These are phyloP conservation scores for Kluyveromyces nonfermentans DNA, from an alignment of 805 yeast genomes.

Conservation along the genomic window DNA sequence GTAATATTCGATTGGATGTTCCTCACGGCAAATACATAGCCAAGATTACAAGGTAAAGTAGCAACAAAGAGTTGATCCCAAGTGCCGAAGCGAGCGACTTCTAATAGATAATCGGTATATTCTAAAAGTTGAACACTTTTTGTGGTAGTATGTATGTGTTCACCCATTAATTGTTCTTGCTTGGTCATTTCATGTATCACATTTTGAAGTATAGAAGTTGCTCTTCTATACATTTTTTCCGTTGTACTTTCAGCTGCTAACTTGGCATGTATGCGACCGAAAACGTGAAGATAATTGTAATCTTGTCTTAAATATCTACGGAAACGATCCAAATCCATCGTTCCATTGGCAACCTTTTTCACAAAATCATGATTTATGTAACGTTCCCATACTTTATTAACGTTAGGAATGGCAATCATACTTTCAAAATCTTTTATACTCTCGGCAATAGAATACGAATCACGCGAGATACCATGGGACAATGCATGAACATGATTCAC, in stretches of 20 bases:
- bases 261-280: constrained; percentile 51
- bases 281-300: constrained; percentile 58
- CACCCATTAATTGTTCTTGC: constrained; percentile 44
- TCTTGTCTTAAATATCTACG: constrained; percentile 48
- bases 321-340: constrained; percentile 42
- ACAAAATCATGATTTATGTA: constrained; percentile 60
- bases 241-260: constrained; percentile 50
- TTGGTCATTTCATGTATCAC: constrained; percentile 46
- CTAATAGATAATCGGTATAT: constrained; percentile 52
- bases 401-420: constrained; percentile 46
- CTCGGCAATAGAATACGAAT: constrained; percentile 13
- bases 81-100: constrained; percentile 44
- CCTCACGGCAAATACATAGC: constrained; percentile 51
- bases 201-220: constrained; percentile 40
- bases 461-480: constrained; percentile 26
- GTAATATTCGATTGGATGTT: constrained; percentile 28
- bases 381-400: constrained; percentile 44
- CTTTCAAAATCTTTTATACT: constrained; percentile 35
- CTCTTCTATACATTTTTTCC: constrained; percentile 42
- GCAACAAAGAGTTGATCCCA: constrained; percentile 61
- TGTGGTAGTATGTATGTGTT: constrained; percentile 27
- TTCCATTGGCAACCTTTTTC: constrained; percentile 39
- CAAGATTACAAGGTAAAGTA: constrained; percentile 66
- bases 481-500: constrained; percentile 52
- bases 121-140: constrained; percentile 50